Percentiles rank a stretch among this genome's conserved stretches.
Conservation (phyloP, 1,139 yeast genomes). For the Saccharomyces hybrid region DNA sequence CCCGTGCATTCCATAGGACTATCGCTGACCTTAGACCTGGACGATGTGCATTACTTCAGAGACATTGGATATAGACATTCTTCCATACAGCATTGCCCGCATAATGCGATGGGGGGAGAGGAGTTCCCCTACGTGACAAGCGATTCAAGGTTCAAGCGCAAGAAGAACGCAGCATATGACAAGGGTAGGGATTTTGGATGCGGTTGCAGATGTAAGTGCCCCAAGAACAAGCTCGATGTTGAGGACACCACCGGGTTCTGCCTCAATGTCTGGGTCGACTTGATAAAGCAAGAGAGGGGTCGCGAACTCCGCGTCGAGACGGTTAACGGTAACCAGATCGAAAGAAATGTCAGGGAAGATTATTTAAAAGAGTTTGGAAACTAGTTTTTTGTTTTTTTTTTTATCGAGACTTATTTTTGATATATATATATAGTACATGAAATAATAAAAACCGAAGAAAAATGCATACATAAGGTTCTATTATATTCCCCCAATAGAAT, state of each 20-base stretch:
- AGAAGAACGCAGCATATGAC: slow-evolving; percentile 1
- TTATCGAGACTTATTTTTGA: neutral
- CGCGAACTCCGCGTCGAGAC: neutral
- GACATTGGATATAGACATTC: slow-evolving; percentile 86
- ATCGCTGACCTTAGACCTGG: slow-evolving; percentile 57
- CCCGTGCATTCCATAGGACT: slow-evolving; percentile 83
- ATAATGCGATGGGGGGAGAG: slow-evolving; percentile 35
- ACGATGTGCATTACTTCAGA: slow-evolving; percentile 77
- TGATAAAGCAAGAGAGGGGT: slow-evolving; percentile 18
- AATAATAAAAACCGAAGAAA: slow-evolving; percentile 12
- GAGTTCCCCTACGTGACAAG: slow-evolving; percentile 42
- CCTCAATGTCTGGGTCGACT: slow-evolving; percentile 35
- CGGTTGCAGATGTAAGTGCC: slow-evolving; percentile 6
- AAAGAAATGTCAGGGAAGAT: neutral
- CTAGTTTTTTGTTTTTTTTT: neutral
- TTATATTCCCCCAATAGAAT: neutral
- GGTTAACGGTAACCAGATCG: slow-evolving; percentile 2
- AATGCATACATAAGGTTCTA: slow-evolving; percentile 14
- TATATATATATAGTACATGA: neutral
- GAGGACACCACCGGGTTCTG: slow-evolving; percentile 38
- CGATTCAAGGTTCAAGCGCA: slow-evolving; percentile 12
- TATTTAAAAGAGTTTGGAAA: neutral
- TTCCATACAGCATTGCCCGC: slow-evolving; percentile 75
- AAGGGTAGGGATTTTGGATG: neutral
- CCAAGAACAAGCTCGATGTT: slow-evolving; percentile 29